Conservation (phyloP, 163 green algal species). For the Coccomyxa subellipsoidea region DNA sequence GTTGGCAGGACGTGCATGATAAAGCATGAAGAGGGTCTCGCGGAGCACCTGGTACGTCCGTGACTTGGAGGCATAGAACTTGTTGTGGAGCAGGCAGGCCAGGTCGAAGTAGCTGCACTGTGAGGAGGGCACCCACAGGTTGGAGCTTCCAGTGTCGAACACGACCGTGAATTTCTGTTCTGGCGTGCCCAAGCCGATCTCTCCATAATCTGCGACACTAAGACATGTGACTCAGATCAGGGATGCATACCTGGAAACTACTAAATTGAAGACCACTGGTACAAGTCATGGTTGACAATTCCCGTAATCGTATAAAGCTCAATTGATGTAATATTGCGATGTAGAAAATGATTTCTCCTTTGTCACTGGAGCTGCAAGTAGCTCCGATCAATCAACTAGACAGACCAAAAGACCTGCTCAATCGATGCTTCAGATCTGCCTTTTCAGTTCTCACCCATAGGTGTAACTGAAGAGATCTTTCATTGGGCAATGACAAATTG, state of each 20-base stretch:
- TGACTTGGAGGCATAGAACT: slow-evolving; percentile 76
- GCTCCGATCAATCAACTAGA: neutral
- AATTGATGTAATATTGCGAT: too few relatives aligned
- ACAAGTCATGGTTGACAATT: too few relatives aligned
- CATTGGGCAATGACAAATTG: too few relatives aligned
- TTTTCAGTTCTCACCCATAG: too few relatives aligned
- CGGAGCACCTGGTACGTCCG: slow-evolving; percentile 64
- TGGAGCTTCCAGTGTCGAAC: slow-evolving; percentile 92
- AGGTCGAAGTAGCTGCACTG: slow-evolving; percentile 84
- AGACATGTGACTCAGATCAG: slow-evolving; percentile 1
- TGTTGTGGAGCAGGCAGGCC: slow-evolving; percentile 89
- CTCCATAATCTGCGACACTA: slow-evolving; percentile 71
- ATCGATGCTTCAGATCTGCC: too few relatives aligned
- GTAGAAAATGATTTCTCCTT: too few relatives aligned
- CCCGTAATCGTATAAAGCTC: too few relatives aligned
- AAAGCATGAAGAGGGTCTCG: neutral
- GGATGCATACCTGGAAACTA: neutral
- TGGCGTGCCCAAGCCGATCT: slow-evolving; percentile 86
- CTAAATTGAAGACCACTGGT: too few relatives aligned
- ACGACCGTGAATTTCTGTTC: slow-evolving; percentile 89
- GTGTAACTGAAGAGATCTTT: too few relatives aligned
- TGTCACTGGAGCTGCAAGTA: neutral
- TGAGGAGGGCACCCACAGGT: slow-evolving; percentile 89
- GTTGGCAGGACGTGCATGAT: neutral
- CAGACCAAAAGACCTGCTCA: neutral